These are phyloP conservation scores for Eremochloa ophiuroides DNA, from an alignment of 176 grass and related monocot species.

Conservation along the genomic window DNA sequence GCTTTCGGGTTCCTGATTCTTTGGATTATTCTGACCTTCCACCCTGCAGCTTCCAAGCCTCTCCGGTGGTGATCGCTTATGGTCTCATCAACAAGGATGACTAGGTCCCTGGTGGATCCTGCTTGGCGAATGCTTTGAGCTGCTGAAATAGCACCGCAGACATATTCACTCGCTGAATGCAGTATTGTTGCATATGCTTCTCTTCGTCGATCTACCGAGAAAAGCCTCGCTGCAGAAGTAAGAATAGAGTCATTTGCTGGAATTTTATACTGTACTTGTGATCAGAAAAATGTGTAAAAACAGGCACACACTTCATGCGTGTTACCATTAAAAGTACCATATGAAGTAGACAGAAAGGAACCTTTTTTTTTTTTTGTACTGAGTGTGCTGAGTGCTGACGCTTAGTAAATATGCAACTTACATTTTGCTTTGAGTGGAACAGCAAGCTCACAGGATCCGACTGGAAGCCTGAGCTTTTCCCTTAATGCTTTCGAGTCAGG, in stretches of 20 bases:
- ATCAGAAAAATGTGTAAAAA: neutral
- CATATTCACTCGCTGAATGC: slow-evolving; percentile 77
- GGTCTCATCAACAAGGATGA: slow-evolving; percentile 77
- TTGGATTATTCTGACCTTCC: slow-evolving; percentile 72
- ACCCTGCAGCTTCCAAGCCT: slow-evolving; percentile 70
- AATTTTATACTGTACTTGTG: neutral
- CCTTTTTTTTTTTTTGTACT: neutral
- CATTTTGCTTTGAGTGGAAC: slow-evolving; percentile 84
- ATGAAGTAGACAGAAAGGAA: neutral
- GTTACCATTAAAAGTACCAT: neutral
- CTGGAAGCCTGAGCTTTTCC: slow-evolving; percentile 80
- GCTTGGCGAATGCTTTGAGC: slow-evolving; percentile 89
- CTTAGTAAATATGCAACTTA: slow-evolving; percentile 24
- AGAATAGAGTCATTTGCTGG: slow-evolving; percentile 19
- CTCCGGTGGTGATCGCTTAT: slow-evolving; percentile 58
- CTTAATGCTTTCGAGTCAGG: slow-evolving; percentile 60
- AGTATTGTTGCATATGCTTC: slow-evolving; percentile 90
- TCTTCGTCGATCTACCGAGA: slow-evolving; percentile 52
- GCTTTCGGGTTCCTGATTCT: slow-evolving; percentile 93
- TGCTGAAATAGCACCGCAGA: slow-evolving; percentile 80
- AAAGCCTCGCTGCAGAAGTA: slow-evolving; percentile 58
- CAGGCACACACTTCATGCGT: neutral
- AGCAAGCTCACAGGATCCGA: slow-evolving; percentile 86
- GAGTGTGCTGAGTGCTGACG: neutral
- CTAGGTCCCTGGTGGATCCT: slow-evolving; percentile 75